Evolutionary conservation across 73 alveolate genomes (phyloP).

Genomic region (Uronychia setigera): DNA sequence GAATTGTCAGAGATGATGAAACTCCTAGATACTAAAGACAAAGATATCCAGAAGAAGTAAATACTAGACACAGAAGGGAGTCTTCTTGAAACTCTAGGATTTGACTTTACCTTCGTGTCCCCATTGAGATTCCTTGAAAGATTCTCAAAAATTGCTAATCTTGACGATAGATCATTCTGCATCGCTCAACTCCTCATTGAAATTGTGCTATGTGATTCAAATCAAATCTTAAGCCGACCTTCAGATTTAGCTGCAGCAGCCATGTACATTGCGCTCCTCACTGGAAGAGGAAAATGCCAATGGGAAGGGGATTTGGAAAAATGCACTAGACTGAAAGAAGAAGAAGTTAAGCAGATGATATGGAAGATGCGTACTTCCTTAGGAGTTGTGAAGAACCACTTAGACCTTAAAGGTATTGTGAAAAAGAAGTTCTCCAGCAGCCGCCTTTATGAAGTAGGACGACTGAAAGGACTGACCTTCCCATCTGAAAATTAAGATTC

Average conservation of each 20-base stretch:
- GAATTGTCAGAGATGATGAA: conserved; percentile 67
- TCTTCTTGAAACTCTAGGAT: conserved; percentile 61
- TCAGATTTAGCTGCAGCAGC: background rate
- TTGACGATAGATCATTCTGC: conserved; percentile 47
- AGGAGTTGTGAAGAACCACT: background rate
- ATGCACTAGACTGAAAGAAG: background rate
- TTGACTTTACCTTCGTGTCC: conserved; percentile 64
- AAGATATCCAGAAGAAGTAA: conserved; percentile 83
- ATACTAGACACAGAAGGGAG: conserved; percentile 81
- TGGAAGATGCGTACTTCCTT: background rate
- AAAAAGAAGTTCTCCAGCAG: background rate
- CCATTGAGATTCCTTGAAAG: conserved; percentile 72
- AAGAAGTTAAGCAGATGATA: background rate
- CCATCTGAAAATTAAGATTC: too few relatives aligned
- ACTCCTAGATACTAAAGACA: conserved; percentile 55
- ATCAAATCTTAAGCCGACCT: background rate
- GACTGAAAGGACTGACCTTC: too few relatives aligned
- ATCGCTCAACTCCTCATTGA: background rate
- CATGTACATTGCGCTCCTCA: background rate
- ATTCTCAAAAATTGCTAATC: conserved; percentile 57
- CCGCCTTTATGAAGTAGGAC: too few relatives aligned
- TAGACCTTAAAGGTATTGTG: background rate
- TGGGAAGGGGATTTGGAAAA: background rate
- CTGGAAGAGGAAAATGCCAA: background rate
- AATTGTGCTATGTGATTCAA: background rate